Evolutionary conservation across 192 early-diverging fungal genomes (phyloP), one percentile per base, ranked within the genome.

Genomic region (Rhizophagus sp.): DNA sequence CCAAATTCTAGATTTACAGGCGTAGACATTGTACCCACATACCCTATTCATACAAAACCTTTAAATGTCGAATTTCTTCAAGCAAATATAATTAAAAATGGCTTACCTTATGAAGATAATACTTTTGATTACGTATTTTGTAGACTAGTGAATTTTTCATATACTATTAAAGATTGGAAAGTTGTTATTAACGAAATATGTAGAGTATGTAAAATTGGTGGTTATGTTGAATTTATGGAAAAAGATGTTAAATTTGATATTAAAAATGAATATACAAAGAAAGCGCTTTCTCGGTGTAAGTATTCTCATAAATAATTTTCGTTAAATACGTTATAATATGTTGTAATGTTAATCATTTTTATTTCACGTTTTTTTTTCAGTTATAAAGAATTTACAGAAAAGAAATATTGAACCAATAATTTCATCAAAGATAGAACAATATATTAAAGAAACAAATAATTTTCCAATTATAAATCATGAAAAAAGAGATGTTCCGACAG

Each of bases 121-220:
- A 63, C 72, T 19, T 85, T 85, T 74, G 84, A 85, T 57, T 85
- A 81, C 57, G 64, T 85, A 34, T 61, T 76, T 2, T 65, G 79
- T 63, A 76, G 84, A 52, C n/a, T 83, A 11, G 70, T 83, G 39
- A 44, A 81, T 4, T 62, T 73, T 49, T 76, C 79, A 5, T 76
- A 75, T n/a, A 74, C 61, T 1, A 73, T 62, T 11, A 30, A 72
- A 61, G 70, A 79, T 61, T 79, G 78, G 78, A 12, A 72, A n/a
- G n/a, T 19, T 24, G 70, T n/a, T 22, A 24, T 72, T 8, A 39
- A n/a, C 1, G 70, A 72, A 72, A n/a, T 39, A 2, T 30, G 24
- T n/a, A 39, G 70, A 19, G 70, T 72, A 15, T 72, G 34, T 39
- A 72, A 72, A 3, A 9, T 49, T 25, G 70, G 70, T 24, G 70